Base-by-base conservation (phyloP, 306 rosid species). In the Hylodesmum podocarpum region DNA sequence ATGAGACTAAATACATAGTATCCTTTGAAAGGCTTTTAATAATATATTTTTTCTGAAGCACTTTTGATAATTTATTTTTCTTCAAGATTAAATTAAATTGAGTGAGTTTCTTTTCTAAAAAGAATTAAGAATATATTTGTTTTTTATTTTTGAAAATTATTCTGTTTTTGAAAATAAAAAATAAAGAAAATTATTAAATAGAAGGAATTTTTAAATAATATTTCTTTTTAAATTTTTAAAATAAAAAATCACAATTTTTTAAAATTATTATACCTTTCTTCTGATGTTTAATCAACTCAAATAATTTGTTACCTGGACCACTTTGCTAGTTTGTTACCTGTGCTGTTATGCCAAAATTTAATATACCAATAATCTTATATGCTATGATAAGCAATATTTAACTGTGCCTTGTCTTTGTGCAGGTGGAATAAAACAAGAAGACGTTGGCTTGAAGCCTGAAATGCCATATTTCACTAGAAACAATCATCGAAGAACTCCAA, bases 361-460 rank as follows among this genome's bases (percentile, higher is more conserved):
- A 34, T 51, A 1, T 49, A 24, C 16, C 10, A 28, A 16, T 8
- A 14, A 2, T 28, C 36, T 43, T 12, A 51, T 74, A 15, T 1
- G 22, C 8, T 78, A 50, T 49, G 31, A 41, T 61, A 50, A 31
- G 75, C 81, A 67, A 67, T 13, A 68, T 67, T 57, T 22, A 62
- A 53, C 36, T 36, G 2, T 34, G 73, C 36, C 62, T 74, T 78
- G 5, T 78, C 21, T 75, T 39, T 68, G 62, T 81, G 86, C 86
- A 94, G 98, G 86, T 81, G 81, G 27, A 29, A 69, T 94, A 82
- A 80, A 66, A 39, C 89, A 89, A 13, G 87, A 41, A 72, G 95
- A 94, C 62, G 89, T 92, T 15, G 95, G 91, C 65, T 69, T 94
- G 75, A 80, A 73, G 15, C 88, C 87, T 12, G 89, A 86, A 15